phyloP scores from a whole-genome alignment of 176 grass and related monocot species.

The Typha latifolia region DNA sequence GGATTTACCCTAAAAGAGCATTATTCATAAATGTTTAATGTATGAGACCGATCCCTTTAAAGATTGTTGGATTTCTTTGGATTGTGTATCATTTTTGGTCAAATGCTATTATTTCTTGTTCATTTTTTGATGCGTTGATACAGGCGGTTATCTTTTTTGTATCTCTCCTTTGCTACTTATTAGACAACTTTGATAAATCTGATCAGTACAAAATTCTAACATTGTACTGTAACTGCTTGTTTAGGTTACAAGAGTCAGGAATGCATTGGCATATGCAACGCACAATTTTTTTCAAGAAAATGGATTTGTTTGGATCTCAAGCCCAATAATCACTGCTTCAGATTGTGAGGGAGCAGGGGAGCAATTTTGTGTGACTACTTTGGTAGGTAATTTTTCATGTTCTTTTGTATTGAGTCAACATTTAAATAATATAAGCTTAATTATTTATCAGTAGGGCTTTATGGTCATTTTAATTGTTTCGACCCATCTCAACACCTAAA shows the following conservation, averaged over 20 bases:
- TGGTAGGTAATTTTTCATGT: conserved; percentile 47
- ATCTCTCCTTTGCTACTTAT: conserved; percentile 19
- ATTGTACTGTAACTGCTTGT: conserved; percentile 26
- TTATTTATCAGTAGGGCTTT: background rate
- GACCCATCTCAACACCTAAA: too few relatives aligned
- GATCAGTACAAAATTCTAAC: background rate
- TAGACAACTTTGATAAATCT: background rate
- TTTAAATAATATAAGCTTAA: background rate
- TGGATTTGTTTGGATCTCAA: conserved; percentile 93
- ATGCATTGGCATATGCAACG: conserved; percentile 83
- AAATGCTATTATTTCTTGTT: too few relatives aligned
- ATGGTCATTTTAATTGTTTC: too few relatives aligned
- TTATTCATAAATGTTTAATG: too few relatives aligned
- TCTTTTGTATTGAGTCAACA: conserved; percentile 13
- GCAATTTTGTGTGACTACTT: conserved; percentile 95
- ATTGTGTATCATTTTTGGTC: too few relatives aligned
- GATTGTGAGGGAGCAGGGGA: conserved; percentile 98
- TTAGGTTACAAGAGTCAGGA: conserved; percentile 93
- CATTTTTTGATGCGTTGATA: too few relatives aligned
- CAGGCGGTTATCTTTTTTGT: too few relatives aligned
- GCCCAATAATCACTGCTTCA: conserved; percentile 95
- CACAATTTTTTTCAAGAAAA: conserved; percentile 98
- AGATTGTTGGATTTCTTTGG: too few relatives aligned
- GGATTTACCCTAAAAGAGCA: too few relatives aligned
- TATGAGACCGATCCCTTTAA: too few relatives aligned